Conservation (phyloP, 345 rosid species). For the Tarenaya hassleriana region DNA sequence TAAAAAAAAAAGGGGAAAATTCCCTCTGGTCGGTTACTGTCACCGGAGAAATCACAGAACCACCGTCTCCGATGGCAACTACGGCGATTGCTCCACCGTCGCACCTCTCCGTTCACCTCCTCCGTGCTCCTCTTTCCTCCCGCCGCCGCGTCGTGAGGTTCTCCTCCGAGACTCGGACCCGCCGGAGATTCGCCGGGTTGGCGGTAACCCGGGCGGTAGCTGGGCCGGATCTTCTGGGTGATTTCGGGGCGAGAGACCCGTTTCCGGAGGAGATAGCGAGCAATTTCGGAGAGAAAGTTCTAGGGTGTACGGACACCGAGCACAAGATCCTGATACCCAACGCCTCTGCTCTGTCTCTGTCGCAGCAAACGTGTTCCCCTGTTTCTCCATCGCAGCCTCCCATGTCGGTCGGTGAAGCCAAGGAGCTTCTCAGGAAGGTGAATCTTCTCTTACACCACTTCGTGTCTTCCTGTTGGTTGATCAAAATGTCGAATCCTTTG, state of each 20-base stretch:
- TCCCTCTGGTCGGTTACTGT: too few relatives aligned
- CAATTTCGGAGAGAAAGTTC: slow-evolving; percentile 69
- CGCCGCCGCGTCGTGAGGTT: slow-evolving; percentile 16
- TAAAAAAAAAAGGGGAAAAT: slow-evolving; percentile 1
- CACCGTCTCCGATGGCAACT: slow-evolving; percentile 23
- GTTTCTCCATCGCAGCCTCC: slow-evolving; percentile 62
- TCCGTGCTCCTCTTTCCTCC: slow-evolving; percentile 23
- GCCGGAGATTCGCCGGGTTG: slow-evolving; percentile 18
- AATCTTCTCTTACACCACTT: background rate
- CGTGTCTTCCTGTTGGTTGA: background rate
- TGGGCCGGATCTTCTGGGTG: slow-evolving; percentile 40
- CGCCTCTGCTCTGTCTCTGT: slow-evolving; percentile 63
- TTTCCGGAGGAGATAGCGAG: slow-evolving; percentile 79
- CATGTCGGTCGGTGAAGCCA: slow-evolving; percentile 53
- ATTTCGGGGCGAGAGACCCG: slow-evolving; percentile 72
- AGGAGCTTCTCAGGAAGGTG: slow-evolving; percentile 64
- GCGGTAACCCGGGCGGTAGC: slow-evolving; percentile 18
- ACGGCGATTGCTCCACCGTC: slow-evolving; percentile 34
- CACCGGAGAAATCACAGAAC: too few relatives aligned
- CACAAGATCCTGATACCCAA: slow-evolving; percentile 84
- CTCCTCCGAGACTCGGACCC: background rate
- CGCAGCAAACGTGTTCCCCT: slow-evolving; percentile 54
- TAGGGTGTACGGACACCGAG: slow-evolving; percentile 59
- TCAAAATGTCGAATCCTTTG: background rate
- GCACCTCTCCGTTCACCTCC: slow-evolving; percentile 25